Base-by-base conservation (phyloP, 106 monocot species). In the Chionographis japonica region DNA sequence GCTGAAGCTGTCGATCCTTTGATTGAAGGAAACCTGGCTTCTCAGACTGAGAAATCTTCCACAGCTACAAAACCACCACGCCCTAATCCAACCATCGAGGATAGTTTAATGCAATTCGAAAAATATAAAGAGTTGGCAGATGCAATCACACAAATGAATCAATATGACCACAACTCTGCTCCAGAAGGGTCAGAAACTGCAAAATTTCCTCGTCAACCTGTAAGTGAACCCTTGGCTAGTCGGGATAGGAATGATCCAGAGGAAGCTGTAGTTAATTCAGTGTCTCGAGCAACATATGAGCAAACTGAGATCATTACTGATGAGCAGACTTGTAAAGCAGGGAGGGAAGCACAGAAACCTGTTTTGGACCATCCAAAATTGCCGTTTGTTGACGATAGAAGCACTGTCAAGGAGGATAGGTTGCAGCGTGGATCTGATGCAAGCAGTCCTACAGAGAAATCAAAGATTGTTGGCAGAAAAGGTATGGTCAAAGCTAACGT, bases 1-100 rank as follows among this genome's bases (percentile, higher is more conserved):
- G 65, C 71, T 63, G 95, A 95, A 78, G 72, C 66, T 35, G 39
- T 19, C 69, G 80, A 85, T 81, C 60, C 68, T 49, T 74, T 77
- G 50, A 70, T 55, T 78, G 86, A 89, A 55, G 78, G 68, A 55
- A 72, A 72, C 8, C 8, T 63, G 9, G 52, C 70, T 56, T 79
- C 79, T 68, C 77, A 86, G 54, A 64, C 35, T 49, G 82, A 75
- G 54, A 50, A 53, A 16, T 54, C 74, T 79, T 58, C 69, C 35
- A 54, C 40, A 71, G 63, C 79, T 40, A 62, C 43, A 65, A 80
- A 83, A 62, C 72, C 69, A 54, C 54, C 71, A 55, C 66, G 70
- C n/a, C 61, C 70, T 65, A 74, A 56, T 63, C 36, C 74, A 38
- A 68, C 78, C 10, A 9, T 68, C 58, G 85, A 73, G 54, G 88